Base-by-base conservation (phyloP, 345 rosid genomes). In the Nephelium lappaceum region DNA sequence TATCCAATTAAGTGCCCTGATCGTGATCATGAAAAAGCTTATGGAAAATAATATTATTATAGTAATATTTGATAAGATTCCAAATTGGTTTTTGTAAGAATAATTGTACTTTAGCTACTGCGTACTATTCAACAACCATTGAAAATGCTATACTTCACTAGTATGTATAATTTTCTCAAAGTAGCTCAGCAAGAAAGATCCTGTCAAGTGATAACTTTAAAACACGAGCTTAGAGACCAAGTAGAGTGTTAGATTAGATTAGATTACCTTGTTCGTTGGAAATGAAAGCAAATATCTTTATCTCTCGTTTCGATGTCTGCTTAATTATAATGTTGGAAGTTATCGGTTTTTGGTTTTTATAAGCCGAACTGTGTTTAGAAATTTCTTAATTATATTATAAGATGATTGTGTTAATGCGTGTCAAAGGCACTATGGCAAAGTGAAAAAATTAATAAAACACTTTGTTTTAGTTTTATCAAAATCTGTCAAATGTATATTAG, bases 31-130 rank as follows among this genome's bases (percentile, higher is more conserved):
- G 51, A 7, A 45, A 7, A 45, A 31, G 60, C 24, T 62, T 57
- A 31, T 57, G 18, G 21, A 15, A 62, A 45, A 24, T n/a, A n/a
- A 21, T 19, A 62, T 24, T 41, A 23, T 42, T 62, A 74, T 74
- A 62, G 6, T 43, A 74, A 19, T 60, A 11, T 21, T 45, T 23
- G 77, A 74, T 25, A 27, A 74, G 70, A 27, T 74, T 63, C 45
- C 45, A 45, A 43, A 31, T n/a, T 25, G 27, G 77, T 9, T 24
- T 63, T 18, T 21, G 64, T 7, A 16, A 25, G 69, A 25, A 62
- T 42, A 24, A 23, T 27, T 0, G 19, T 57, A 6, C 47, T 64
- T 64, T 65, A 24, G 60, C 45, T 65, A 3, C 19, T 38, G 64
- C 27, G 8, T 60, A 60, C 25, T 15, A 16, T 53, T 16, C 58